Evolutionary conservation across 2,329 filamentous ascomycete genomes (phyloP).

Genomic region (Waltergamsia citrina): DNA sequence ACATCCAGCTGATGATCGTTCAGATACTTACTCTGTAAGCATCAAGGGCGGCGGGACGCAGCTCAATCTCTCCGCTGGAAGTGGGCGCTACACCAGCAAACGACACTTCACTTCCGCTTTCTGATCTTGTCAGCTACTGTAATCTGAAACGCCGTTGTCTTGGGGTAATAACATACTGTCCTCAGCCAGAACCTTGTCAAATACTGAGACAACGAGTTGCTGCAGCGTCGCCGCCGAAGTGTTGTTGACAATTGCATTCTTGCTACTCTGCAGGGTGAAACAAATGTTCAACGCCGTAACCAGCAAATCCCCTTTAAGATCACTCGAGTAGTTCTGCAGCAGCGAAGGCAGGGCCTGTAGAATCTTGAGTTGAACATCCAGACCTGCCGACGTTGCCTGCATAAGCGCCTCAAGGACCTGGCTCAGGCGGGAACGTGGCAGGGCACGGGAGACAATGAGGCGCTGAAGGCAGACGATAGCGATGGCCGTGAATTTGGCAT

Average conservation of each 20-base stretch:
- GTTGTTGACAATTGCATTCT: conserved; percentile 88
- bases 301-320: conserved; percentile 72
- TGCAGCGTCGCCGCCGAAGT: conserved; percentile 95
- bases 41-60: conserved; percentile 73
- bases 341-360: conserved; percentile 84
- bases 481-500: conserved; percentile 81
- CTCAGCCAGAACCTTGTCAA: conserved; percentile 80
- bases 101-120: conserved; percentile 38
- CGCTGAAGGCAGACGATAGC: conserved; percentile 84
- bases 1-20: not conserved
- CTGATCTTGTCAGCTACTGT: conserved; percentile 19
- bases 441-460: conserved; percentile 70
- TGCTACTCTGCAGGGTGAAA: conserved; percentile 81
- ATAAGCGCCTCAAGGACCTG: conserved; percentile 83
- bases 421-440: conserved; percentile 70
- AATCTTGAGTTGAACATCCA: conserved; percentile 94
- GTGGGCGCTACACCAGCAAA: conserved; percentile 58
- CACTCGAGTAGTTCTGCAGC: conserved; percentile 78
- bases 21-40: conserved; percentile 61
- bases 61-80: conserved; percentile 52
- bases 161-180: conserved; percentile 49
- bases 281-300: conserved; percentile 82
- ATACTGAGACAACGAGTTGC: conserved; percentile 84
- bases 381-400: conserved; percentile 68
- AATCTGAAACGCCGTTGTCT: not conserved